Evolutionary conservation across 2,329 filamentous ascomycete species (phyloP), one percentile per base, ranked within the genome.

Genomic region (Pestalotiopsis sp.): DNA sequence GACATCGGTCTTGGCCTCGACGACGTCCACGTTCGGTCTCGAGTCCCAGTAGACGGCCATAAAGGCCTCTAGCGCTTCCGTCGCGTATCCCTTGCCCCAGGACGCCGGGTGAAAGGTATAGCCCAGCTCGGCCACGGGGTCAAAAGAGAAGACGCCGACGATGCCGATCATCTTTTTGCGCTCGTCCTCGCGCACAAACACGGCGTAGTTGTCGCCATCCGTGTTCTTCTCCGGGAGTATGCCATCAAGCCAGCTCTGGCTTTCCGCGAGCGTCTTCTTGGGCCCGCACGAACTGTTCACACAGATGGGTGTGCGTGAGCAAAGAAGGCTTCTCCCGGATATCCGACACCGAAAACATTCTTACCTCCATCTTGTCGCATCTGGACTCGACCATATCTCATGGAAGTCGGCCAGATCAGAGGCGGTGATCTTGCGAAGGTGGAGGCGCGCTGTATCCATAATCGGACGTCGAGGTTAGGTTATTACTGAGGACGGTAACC

Each of bases 361-460:
- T 17, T 27, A 59, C 57, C 57, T 59, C 57, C 57, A 59, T 59
- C 23, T 31, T 31, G 57, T 59, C 14, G 57, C 57, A 6, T 59
- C 57, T 13, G 20, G 14, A 17, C 27, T 59, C n/a, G 57, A 59
- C 57, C 57, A 59, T 25, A 59, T 59, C 3, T 59, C 57, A 23
- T 59, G 57, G 31, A 59, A 59, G 57, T 59, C 57, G 27, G 11
- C 27, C 27, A 59, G 23, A 36, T 59, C 57, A 17, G 57, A 59
- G 17, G 57, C 57, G 57, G 57, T 23, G 20, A 59, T 59, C 57
- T 59, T 59, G 57, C 57, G 57, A 27, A 59, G 57, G 57, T 59
- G 57, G 57, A 59, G 57, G 27, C 27, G 57, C 23, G 57, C n/a
- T 36, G 57, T 59, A 59, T 59, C 57, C 57, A 59, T 59, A 63